Evolutionary conservation across 2,329 filamentous ascomycete genomes (phyloP).

Genomic region (Chalara sp.): DNA sequence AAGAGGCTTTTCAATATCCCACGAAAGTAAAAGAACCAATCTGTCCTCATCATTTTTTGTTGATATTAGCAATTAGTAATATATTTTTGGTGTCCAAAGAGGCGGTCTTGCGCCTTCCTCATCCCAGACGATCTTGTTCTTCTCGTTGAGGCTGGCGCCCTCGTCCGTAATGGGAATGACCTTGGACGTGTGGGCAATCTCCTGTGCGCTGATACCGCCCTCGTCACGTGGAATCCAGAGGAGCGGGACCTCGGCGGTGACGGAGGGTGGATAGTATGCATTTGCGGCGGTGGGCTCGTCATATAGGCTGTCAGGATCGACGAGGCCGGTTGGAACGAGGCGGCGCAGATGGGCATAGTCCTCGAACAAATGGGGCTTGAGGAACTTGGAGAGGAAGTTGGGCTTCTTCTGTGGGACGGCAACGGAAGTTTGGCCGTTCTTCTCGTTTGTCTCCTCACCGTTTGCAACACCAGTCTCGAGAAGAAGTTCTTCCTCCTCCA

Average conservation of each 20-base stretch:
- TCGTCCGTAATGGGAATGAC: conserved; percentile 78
- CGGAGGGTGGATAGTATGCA: conserved; percentile 69
- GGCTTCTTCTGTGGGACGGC: conserved; percentile 39
- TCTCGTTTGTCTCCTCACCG: conserved; percentile 11
- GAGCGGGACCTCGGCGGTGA: conserved; percentile 55
- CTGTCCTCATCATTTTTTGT: too few relatives aligned
- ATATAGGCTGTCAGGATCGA: conserved; percentile 16
- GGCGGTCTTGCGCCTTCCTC: conserved; percentile 48
- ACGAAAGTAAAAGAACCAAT: too few relatives aligned
- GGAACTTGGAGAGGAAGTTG: conserved; percentile 58
- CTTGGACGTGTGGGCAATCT: conserved; percentile 64
- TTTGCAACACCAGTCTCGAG: background rate
- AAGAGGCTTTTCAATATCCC: too few relatives aligned
- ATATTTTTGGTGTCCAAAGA: conserved; percentile 47
- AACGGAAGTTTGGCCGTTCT: conserved; percentile 13
- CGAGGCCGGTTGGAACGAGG: conserved; percentile 9
- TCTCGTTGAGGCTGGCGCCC: conserved; percentile 62
- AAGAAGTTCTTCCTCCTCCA: conserved; percentile 39
- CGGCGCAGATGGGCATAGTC: conserved; percentile 66
- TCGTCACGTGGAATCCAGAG: conserved; percentile 82
- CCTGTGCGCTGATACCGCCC: conserved; percentile 69
- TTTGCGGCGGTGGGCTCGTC: conserved; percentile 39
- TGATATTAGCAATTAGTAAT: conserved; percentile 17
- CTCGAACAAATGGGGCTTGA: conserved; percentile 71
- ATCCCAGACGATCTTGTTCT: conserved; percentile 58